phyloP scores from a whole-genome alignment of 2,329 filamentous ascomycete species.

The Lecanicillium sp. region DNA sequence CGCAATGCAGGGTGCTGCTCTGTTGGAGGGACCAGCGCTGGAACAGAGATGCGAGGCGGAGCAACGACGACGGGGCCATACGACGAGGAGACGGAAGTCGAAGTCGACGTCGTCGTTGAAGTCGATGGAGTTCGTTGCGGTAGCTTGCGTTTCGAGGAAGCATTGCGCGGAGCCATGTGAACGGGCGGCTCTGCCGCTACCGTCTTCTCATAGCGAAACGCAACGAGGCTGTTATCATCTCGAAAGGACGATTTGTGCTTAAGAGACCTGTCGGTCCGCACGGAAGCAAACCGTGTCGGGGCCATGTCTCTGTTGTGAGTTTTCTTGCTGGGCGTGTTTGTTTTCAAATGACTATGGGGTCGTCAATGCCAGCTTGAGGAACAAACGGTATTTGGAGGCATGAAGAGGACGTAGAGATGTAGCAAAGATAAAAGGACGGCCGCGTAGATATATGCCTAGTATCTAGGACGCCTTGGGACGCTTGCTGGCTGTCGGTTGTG shows the following conservation, averaged over 20 bases:
- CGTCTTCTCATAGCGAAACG: conserved; percentile 54
- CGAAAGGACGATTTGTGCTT: conserved; percentile 28
- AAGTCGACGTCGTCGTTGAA: conserved; percentile 15
- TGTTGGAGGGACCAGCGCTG: conserved; percentile 32
- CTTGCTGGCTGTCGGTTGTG: too few relatives aligned
- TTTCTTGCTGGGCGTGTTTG: background rate
- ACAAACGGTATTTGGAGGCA: too few relatives aligned
- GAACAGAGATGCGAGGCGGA: conserved; percentile 15
- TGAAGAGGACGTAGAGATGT: too few relatives aligned
- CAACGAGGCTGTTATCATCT: conserved; percentile 43
- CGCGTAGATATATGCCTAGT: too few relatives aligned
- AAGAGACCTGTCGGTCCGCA: conserved; percentile 32
- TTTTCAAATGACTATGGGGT: conserved; percentile 2
- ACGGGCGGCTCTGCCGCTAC: conserved; percentile 50
- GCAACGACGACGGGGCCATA: conserved; percentile 22
- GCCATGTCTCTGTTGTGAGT: conserved; percentile 20
- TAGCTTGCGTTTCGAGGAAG: conserved; percentile 12
- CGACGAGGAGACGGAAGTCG: conserved; percentile 17
- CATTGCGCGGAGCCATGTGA: conserved; percentile 37
- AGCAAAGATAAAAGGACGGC: too few relatives aligned
- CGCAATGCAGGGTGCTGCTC: conserved; percentile 49
- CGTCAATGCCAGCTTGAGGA: background rate
- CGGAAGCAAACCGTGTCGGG: conserved; percentile 33
- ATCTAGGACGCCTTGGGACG: too few relatives aligned
- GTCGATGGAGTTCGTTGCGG: conserved; percentile 12